Percentiles rank a stretch among this genome's conserved stretches.
phyloP scores from a whole-genome alignment of 805 yeast species.

The Candida wancherniae region DNA sequence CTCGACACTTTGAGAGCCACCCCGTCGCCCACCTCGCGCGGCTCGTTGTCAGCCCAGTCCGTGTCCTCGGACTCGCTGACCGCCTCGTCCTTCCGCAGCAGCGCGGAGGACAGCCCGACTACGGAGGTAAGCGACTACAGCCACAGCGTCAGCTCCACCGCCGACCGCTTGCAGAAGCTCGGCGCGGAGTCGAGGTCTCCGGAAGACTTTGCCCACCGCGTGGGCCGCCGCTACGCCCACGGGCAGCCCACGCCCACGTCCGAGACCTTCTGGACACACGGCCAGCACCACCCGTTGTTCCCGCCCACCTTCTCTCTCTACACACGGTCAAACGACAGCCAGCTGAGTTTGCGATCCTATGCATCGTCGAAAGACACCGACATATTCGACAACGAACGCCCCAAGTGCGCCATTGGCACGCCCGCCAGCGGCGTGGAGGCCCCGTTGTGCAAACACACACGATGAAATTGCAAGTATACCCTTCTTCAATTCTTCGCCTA shows the following conservation, averaged over 20 bases:
- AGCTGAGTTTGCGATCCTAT: slow-evolving; percentile 25
- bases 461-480: no score
- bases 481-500: no score
- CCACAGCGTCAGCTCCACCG: no score
- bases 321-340: slow-evolving; percentile 19
- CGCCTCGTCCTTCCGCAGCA: no score
- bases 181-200: no score
- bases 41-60: slow-evolving; percentile 1
- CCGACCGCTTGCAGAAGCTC: neutral
- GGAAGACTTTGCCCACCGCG: slow-evolving; percentile 1
- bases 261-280: slow-evolving; percentile 6
- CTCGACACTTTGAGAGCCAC: neutral
- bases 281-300: slow-evolving; percentile 11
- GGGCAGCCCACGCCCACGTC: slow-evolving; percentile 3
- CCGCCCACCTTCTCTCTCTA: slow-evolving; percentile 6
- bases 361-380: slow-evolving; percentile 17
- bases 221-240: slow-evolving; percentile 2
- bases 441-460: no score
- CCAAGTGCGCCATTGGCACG: slow-evolving; percentile 23
- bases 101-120: no score
- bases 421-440: slow-evolving; percentile 33
- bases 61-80: slow-evolving; percentile 1
- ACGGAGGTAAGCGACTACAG: no score
- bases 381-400: slow-evolving; percentile 24
- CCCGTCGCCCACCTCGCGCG: neutral